phyloP scores from a whole-genome alignment of 768 basidiomycete species.

The Xerocomus brunneocitrinus region DNA sequence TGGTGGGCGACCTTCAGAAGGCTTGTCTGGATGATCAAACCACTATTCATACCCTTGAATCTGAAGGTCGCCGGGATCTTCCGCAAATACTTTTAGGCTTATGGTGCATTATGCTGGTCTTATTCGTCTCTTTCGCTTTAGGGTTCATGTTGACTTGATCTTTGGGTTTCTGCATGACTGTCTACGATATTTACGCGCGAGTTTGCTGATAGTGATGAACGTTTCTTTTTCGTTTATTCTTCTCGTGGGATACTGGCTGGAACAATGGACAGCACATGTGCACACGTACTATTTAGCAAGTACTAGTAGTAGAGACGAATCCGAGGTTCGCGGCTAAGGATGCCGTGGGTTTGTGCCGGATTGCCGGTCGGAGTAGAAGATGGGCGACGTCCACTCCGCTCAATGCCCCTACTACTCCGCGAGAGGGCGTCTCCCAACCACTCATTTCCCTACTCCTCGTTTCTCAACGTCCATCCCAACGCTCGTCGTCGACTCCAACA shows the following conservation, averaged over 20 bases:
- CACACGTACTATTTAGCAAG: slow-evolving; percentile 16
- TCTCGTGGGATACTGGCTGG: slow-evolving; percentile 15
- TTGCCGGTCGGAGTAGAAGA: slow-evolving; percentile 30
- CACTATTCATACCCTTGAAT: slow-evolving; percentile 37
- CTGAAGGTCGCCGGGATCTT: slow-evolving; percentile 48
- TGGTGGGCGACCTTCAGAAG: slow-evolving; percentile 47
- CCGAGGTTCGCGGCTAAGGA: slow-evolving; percentile 28
- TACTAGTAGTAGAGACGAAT: neutral
- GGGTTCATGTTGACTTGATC: slow-evolving; percentile 22
- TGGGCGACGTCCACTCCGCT: slow-evolving; percentile 26
- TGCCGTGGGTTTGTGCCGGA: slow-evolving; percentile 22
- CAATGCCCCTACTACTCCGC: slow-evolving; percentile 24
- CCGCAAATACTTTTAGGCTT: slow-evolving; percentile 37
- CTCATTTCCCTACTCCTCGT: slow-evolving; percentile 28
- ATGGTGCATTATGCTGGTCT: slow-evolving; percentile 21
- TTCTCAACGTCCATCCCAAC: slow-evolving; percentile 13
- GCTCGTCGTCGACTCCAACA: slow-evolving; percentile 22
- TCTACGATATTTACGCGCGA: slow-evolving; percentile 12
- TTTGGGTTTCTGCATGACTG: slow-evolving; percentile 13
- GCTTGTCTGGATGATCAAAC: slow-evolving; percentile 40
- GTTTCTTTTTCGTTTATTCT: slow-evolving; percentile 2
- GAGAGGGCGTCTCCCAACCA: slow-evolving; percentile 28
- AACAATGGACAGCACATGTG: slow-evolving; percentile 10
- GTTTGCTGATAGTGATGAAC: neutral
- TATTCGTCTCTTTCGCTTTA: slow-evolving; percentile 20